Evolutionary conservation across 139 green algal species (phyloP).

Genomic region (Deuterostichococcus epilithicus): DNA sequence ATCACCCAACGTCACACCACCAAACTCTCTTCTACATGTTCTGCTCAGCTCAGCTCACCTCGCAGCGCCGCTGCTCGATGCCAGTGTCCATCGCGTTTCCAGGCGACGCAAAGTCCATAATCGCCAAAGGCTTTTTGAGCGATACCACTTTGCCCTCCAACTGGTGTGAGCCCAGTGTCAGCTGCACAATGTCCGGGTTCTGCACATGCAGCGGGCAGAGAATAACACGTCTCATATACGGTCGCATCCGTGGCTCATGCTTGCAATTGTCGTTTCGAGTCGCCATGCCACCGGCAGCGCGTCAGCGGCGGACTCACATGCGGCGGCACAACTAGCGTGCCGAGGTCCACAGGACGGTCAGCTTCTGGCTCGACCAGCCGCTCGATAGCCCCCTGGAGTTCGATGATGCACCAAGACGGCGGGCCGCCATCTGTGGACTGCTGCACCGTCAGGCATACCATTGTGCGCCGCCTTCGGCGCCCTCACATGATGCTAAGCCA

Average conservation of each 20-base stretch:
- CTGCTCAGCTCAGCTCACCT: neutral
- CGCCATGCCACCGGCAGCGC: neutral
- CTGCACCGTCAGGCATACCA: neutral
- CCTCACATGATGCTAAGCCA: too few species aligned
- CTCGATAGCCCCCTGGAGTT: conserved; percentile 52
- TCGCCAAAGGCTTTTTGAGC: conserved; percentile 77
- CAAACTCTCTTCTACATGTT: neutral
- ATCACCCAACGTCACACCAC: neutral
- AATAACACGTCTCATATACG: neutral
- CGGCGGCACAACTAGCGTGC: conserved; percentile 24
- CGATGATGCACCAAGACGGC: conserved; percentile 40
- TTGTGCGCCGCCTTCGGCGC: neutral
- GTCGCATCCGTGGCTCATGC: neutral
- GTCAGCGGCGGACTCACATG: conserved; percentile 25
- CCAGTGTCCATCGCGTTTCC: neutral
- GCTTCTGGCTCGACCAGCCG: conserved; percentile 13
- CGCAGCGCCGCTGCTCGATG: neutral
- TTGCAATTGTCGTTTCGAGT: neutral
- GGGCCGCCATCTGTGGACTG: conserved; percentile 1
- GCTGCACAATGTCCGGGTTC: conserved; percentile 45
- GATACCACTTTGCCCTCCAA: conserved; percentile 69
- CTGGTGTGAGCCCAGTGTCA: conserved; percentile 81
- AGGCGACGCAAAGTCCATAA: conserved; percentile 39
- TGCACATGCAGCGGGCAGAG: conserved; percentile 3
- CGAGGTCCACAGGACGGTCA: conserved; percentile 31